phyloP scores from a whole-genome alignment of 2,329 filamentous ascomycete species.

The Cadophora sp. region DNA sequence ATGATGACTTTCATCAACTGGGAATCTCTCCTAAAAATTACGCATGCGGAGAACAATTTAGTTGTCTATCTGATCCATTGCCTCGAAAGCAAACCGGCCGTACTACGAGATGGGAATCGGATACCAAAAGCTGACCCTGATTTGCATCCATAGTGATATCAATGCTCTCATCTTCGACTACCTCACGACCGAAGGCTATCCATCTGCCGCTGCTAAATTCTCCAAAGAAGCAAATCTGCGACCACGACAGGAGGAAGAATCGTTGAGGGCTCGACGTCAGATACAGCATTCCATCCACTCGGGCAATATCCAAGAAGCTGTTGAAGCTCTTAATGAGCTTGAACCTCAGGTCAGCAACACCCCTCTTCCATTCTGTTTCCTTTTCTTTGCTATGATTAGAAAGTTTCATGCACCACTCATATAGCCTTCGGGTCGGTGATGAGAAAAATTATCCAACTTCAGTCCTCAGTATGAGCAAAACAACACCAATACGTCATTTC shows the following conservation, averaged over 20 bases:
- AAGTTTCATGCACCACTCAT: slow-evolving; percentile 99
- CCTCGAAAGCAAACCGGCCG: slow-evolving; percentile 23
- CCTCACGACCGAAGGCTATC: slow-evolving; percentile 93
- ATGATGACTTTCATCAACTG: slow-evolving; percentile 91
- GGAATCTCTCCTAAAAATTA: slow-evolving; percentile 99
- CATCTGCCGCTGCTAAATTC: slow-evolving; percentile 90
- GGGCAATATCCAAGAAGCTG: slow-evolving; percentile 85
- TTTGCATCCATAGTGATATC: slow-evolving; percentile 73
- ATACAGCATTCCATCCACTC: slow-evolving; percentile 86
- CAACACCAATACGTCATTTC: slow-evolving; percentile 27
- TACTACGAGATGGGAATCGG: not conserved
- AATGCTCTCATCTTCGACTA: slow-evolving; percentile 97
- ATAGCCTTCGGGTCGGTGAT: slow-evolving; percentile 87
- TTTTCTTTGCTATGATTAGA: slow-evolving; percentile 83
- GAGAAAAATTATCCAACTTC: slow-evolving; percentile 75
- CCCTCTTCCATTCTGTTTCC: slow-evolving; percentile 20
- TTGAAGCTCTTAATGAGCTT: slow-evolving; percentile 86
- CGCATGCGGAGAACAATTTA: slow-evolving; percentile 89
- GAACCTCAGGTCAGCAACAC: slow-evolving; percentile 83
- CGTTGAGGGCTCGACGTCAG: slow-evolving; percentile 78
- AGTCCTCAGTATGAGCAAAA: slow-evolving; percentile 84
- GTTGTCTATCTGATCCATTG: slow-evolving; percentile 72
- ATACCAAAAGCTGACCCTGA: slow-evolving; percentile 34
- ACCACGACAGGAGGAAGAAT: slow-evolving; percentile 72
- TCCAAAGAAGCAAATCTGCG: slow-evolving; percentile 90